These are phyloP conservation scores for Coelastrella sp. DNA, from an alignment of 139 green algal genomes.

Conservation along the genomic window DNA sequence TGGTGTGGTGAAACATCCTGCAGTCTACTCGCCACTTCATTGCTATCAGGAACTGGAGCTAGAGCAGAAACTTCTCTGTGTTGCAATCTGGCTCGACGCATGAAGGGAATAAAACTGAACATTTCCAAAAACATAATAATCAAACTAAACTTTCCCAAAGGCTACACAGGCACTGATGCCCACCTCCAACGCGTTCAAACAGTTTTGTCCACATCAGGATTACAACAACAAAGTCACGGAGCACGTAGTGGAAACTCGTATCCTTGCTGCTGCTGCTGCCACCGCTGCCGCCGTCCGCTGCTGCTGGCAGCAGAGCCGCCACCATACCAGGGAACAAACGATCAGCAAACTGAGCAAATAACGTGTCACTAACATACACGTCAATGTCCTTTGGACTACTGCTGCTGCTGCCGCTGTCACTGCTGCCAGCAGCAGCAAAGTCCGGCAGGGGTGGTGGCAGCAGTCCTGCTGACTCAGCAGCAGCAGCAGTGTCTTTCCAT, in stretches of 20 bases:
- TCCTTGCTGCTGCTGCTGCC: neutral
- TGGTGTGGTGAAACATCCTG: neutral
- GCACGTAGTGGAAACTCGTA: slow-evolving; percentile 14
- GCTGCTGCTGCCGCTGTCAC: neutral
- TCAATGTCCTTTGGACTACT: neutral
- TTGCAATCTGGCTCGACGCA: too few relatives aligned
- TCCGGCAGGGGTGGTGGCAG: neutral
- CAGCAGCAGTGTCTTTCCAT: neutral
- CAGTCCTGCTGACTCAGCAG: neutral
- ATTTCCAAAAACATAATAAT: too few relatives aligned
- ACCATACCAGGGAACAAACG: slow-evolving; percentile 24
- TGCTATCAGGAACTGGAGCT: too few relatives aligned
- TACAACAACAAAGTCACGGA: slow-evolving; percentile 18
- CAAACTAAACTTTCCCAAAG: too few relatives aligned
- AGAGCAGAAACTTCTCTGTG: too few relatives aligned
- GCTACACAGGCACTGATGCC: neutral
- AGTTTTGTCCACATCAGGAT: slow-evolving; percentile 23
- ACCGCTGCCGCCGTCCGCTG: neutral
- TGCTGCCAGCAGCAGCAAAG: neutral
- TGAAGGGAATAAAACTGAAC: too few relatives aligned
- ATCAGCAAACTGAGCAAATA: slow-evolving; percentile 15
- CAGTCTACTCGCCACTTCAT: too few relatives aligned
- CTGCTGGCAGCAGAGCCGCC: slow-evolving; percentile 1
- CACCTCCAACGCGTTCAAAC: slow-evolving; percentile 9
- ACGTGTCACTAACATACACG: slow-evolving; percentile 10